Evolutionary conservation across 2,329 filamentous ascomycete genomes (phyloP).

Genomic region (Fusarium sp.): DNA sequence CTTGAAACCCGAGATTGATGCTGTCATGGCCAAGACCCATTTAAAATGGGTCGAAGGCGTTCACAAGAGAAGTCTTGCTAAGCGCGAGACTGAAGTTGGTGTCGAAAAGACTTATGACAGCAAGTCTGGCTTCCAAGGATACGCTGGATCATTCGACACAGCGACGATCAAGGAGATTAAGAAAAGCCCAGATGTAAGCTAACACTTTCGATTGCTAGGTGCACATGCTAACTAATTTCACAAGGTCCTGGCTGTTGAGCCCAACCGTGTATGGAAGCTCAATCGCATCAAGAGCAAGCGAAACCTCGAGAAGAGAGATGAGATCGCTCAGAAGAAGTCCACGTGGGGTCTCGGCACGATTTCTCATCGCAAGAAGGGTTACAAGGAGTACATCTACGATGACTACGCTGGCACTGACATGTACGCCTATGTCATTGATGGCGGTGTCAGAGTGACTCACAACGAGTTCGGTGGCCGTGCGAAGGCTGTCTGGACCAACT

Average conservation of each 20-base stretch:
- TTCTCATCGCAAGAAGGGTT: slow-evolving; percentile 15
- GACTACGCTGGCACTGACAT: slow-evolving; percentile 10
- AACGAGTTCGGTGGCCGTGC: slow-evolving; percentile 24
- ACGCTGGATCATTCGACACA: slow-evolving; percentile 53
- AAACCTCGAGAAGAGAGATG: slow-evolving; percentile 1
- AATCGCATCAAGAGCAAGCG: background rate
- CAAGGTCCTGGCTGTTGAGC: slow-evolving; percentile 35
- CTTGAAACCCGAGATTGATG: slow-evolving; percentile 56
- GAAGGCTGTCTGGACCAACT: slow-evolving; percentile 12
- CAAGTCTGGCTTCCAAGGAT: slow-evolving; percentile 49
- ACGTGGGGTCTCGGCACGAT: slow-evolving; percentile 28
- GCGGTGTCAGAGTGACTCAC: slow-evolving; percentile 7
- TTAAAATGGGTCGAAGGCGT: slow-evolving; percentile 58
- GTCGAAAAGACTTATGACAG: slow-evolving; percentile 42
- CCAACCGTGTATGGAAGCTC: slow-evolving; percentile 26
- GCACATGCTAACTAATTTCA: background rate
- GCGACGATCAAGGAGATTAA: slow-evolving; percentile 52
- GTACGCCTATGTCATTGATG: slow-evolving; percentile 29
- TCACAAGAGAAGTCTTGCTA: slow-evolving; percentile 60
- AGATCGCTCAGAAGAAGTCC: background rate
- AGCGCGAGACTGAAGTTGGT: slow-evolving; percentile 49
- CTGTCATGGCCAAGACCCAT: slow-evolving; percentile 56
- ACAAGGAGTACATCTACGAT: slow-evolving; percentile 22
- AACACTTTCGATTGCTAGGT: rapidly evolving
- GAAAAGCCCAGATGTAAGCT: slow-evolving; percentile 51